These are phyloP conservation scores for Lactarius trivialis DNA, from an alignment of 768 basidiomycete genomes.

Conservation along the genomic window DNA sequence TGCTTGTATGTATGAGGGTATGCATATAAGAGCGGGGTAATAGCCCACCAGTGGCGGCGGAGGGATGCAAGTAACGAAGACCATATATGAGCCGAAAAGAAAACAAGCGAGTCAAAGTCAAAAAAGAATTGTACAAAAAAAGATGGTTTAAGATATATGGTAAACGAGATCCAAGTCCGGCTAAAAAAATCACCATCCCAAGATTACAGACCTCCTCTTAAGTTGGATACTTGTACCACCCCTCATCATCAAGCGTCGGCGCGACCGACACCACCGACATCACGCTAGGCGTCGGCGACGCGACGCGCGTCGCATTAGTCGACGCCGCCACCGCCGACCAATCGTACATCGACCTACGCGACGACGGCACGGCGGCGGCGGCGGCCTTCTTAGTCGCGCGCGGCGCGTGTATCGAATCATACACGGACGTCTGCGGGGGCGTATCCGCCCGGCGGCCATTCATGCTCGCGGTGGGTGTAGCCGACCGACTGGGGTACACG, in stretches of 20 bases:
- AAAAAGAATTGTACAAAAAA: no score
- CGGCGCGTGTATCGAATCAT: slow-evolving; percentile 65
- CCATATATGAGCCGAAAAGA: no score
- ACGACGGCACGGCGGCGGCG: neutral
- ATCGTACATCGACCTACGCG: slow-evolving; percentile 25
- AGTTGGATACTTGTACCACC: no score
- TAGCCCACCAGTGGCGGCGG: no score
- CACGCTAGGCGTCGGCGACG: slow-evolving; percentile 72
- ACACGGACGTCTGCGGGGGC: slow-evolving; percentile 53
- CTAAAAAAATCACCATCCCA: no score
- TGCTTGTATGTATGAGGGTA: no score
- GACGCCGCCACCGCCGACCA: slow-evolving; percentile 24
- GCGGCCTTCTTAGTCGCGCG: neutral
- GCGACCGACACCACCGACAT: slow-evolving; percentile 69
- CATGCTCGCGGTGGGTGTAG: slow-evolving; percentile 41
- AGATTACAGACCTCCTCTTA: no score
- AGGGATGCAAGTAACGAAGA: no score
- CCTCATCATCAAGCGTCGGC: slow-evolving; percentile 65
- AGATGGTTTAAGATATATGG: no score
- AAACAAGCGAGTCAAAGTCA: no score
- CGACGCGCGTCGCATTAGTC: slow-evolving; percentile 33
- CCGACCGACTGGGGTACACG: slow-evolving; percentile 45
- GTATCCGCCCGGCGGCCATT: slow-evolving; percentile 40
- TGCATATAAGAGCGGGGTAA: no score
- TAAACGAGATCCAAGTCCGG: no score